A percentile compares a stretch with the other conserved stretches of the same genome.
phyloP scores from a whole-genome alignment of 257 asterid genomes.

The Linaria vulgaris region DNA sequence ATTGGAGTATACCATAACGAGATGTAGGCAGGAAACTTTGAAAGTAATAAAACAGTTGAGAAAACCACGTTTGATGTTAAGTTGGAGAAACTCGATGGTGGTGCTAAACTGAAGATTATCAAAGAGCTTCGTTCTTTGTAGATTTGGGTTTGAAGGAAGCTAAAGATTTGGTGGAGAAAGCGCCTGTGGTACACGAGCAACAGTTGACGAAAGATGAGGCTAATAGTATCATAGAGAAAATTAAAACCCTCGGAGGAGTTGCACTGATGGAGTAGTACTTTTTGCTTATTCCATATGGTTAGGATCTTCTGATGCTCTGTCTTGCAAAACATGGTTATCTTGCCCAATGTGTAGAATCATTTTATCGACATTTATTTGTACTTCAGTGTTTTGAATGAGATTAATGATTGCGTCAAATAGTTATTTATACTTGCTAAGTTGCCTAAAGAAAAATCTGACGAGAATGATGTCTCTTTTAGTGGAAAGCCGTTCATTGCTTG shows the following conservation, averaged over 20 bases:
- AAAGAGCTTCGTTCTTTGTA: conserved; percentile 76
- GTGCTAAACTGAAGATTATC: conserved; percentile 74
- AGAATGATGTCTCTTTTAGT: not conserved
- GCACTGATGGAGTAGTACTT: conserved; percentile 65
- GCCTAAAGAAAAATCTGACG: not conserved
- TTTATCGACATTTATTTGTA: conserved; percentile 8
- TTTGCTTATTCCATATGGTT: not conserved
- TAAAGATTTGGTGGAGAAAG: conserved; percentile 78
- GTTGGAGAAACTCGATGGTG: conserved; percentile 73
- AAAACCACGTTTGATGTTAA: conserved; percentile 71
- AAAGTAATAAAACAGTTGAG: no score
- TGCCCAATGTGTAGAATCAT: conserved; percentile 22
- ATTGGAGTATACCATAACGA: no score
- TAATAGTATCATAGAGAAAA: conserved; percentile 63
- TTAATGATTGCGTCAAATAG: conserved; percentile 9
- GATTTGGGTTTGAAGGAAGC: conserved; percentile 87
- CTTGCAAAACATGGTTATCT: not conserved
- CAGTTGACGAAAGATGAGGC: conserved; percentile 84
- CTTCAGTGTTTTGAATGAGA: not conserved
- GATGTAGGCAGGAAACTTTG: no score
- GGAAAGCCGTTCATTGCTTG: not conserved
- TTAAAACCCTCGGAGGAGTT: conserved; percentile 80
- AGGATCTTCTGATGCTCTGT: conserved; percentile 2
- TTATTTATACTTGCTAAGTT: not conserved
- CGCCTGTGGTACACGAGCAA: conserved; percentile 60